phyloP scores from a whole-genome alignment of 352 stramenopile species.

The Phytophthora lateralis region DNA sequence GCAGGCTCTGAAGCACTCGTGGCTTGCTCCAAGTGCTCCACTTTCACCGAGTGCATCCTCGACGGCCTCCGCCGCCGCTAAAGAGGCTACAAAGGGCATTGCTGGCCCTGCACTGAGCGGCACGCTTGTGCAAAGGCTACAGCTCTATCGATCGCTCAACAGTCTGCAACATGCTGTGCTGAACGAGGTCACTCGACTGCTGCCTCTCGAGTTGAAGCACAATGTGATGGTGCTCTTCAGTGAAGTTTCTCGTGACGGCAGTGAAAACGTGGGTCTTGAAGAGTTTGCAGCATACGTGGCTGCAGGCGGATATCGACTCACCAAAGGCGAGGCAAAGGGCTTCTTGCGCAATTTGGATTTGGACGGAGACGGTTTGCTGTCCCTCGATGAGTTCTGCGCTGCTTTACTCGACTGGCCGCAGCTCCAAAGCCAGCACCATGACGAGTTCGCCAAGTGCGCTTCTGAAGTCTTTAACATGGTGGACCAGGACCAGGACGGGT shows the following conservation, averaged over 20 bases:
- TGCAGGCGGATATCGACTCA: constrained; percentile 65
- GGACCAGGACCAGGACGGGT: constrained; percentile 57
- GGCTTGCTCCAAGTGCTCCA: constrained; percentile 44
- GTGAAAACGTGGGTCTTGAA: constrained; percentile 49
- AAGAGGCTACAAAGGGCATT: constrained; percentile 30
- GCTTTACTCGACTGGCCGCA: constrained; percentile 71
- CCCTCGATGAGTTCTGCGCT: constrained; percentile 68
- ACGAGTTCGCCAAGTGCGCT: constrained; percentile 43
- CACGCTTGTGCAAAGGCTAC: constrained; percentile 74
- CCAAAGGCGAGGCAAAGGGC: constrained; percentile 56
- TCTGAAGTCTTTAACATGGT: constrained; percentile 52
- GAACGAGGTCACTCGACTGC: constrained; percentile 51
- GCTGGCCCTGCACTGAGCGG: constrained; percentile 48
- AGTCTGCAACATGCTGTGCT: constrained; percentile 72
- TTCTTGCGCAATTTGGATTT: constrained; percentile 70
- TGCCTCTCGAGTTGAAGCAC: constrained; percentile 64
- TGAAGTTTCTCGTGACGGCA: constrained; percentile 60
- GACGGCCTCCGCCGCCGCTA: constrained; percentile 32
- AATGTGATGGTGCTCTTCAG: constrained; percentile 72
- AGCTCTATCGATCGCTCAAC: constrained; percentile 77
- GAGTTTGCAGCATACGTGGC: constrained; percentile 63
- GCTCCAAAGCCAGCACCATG: constrained; percentile 45
- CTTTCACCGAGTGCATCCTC: constrained; percentile 20
- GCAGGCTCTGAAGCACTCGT: constrained; percentile 70
- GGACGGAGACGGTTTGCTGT: constrained; percentile 63